Evolutionary conservation across 108 stramenopile genomes (phyloP).

Genomic region (Fragilariopsis cylindrus): DNA sequence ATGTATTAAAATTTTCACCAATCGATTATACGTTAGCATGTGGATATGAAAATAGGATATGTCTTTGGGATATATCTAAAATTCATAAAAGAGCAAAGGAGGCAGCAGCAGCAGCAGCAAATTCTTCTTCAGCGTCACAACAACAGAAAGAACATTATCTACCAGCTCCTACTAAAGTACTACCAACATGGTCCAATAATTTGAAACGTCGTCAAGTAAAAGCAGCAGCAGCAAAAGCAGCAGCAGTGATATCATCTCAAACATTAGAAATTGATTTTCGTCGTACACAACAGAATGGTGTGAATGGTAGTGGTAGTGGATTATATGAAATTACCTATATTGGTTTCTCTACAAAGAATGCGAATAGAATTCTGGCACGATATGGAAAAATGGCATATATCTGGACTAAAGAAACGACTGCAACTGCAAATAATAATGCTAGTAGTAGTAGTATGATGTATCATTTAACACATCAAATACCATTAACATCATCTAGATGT

Average conservation of each 20-base stretch:
- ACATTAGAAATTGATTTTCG: slow-evolving; percentile 3
- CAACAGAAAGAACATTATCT: background rate
- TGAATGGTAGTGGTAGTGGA: background rate
- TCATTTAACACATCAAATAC: background rate
- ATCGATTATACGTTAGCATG: background rate
- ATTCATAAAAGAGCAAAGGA: background rate
- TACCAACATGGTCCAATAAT: no score
- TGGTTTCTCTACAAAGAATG: background rate
- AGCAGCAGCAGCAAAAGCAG: background rate
- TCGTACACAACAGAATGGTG: no score
- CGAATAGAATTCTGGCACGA: background rate
- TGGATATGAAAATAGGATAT: background rate
- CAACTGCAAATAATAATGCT: no score
- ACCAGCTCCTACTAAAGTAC: no score
- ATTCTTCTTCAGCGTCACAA: background rate
- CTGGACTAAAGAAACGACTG: background rate
- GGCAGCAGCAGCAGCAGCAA: background rate
- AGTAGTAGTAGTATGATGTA: background rate
- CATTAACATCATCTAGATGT: background rate
- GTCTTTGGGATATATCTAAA: slow-evolving; percentile 2
- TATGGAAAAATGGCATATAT: slow-evolving; percentile 19
- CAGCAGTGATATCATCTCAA: background rate
- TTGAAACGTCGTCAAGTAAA: background rate
- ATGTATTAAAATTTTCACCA: slow-evolving; percentile 8
- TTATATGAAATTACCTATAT: slow-evolving; percentile 13